Evolutionary conservation across 2,329 filamentous ascomycete species (phyloP).

Genomic region (Helotiales sp.): DNA sequence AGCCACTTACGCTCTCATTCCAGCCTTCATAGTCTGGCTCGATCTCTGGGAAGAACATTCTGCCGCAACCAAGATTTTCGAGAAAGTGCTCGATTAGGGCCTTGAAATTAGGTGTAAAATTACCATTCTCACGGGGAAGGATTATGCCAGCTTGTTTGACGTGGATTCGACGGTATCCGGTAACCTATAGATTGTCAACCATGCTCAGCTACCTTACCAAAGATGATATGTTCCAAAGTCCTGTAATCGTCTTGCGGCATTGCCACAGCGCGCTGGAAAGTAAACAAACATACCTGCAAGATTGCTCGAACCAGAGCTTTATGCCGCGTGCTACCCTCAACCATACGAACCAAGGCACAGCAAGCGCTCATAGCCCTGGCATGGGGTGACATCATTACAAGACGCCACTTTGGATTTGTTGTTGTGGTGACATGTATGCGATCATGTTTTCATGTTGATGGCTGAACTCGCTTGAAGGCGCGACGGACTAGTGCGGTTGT

Average conservation of each 20-base stretch:
- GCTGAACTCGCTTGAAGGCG: neutral
- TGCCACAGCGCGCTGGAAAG: neutral
- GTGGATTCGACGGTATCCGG: conserved; percentile 13
- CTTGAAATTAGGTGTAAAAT: conserved; percentile 10
- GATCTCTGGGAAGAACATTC: conserved; percentile 15
- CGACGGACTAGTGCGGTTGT: neutral
- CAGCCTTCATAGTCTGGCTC: conserved; percentile 12
- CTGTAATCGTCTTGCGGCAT: neutral
- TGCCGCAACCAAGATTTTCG: neutral
- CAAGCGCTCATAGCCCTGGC: neutral
- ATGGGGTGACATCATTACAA: neutral
- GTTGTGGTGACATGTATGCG: neutral
- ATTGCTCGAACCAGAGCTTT: conserved; percentile 10
- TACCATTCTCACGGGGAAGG: neutral
- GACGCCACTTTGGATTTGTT: neutral
- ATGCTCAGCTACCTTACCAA: neutral
- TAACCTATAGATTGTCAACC: neutral
- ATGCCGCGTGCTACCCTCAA: neutral
- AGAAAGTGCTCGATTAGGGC: conserved; percentile 16
- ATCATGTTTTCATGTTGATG: neutral
- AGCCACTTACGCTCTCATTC: conserved; percentile 2
- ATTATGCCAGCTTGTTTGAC: conserved; percentile 6
- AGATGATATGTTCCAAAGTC: neutral
- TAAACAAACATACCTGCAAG: conserved; percentile 5
- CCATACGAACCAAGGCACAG: conserved; percentile 7